These are phyloP conservation scores for Cytospora piceicola DNA, from an alignment of 2,329 filamentous ascomycete species.

Conservation along the genomic window DNA sequence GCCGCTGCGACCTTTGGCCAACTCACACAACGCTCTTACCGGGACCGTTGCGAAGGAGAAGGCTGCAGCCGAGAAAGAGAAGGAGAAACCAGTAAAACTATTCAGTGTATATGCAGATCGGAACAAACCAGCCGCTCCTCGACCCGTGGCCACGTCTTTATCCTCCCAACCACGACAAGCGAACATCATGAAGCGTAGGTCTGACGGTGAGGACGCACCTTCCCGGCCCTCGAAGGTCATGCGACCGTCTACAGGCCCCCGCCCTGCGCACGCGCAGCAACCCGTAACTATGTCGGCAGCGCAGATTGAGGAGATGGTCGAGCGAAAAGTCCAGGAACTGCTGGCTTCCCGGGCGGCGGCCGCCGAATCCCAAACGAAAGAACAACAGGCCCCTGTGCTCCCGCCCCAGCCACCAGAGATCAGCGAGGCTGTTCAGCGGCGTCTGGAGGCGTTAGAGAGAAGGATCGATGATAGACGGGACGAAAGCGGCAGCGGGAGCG, in stretches of 20 bases:
- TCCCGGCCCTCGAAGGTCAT: slow-evolving; percentile 55
- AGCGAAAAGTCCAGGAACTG: slow-evolving; percentile 88
- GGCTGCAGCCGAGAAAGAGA: slow-evolving; percentile 54
- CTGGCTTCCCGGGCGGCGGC: slow-evolving; percentile 74
- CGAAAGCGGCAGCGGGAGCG: slow-evolving; percentile 47
- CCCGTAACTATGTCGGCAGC: slow-evolving; percentile 64
- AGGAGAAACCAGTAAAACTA: slow-evolving; percentile 74
- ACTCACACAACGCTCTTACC: slow-evolving; percentile 74
- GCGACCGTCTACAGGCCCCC: slow-evolving; percentile 40
- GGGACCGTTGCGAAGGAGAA: slow-evolving; percentile 53
- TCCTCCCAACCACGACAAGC: slow-evolving; percentile 16
- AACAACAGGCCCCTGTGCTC: slow-evolving; percentile 40
- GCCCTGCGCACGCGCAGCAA: slow-evolving; percentile 36
- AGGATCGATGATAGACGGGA: slow-evolving; percentile 73
- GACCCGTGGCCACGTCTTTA: slow-evolving; percentile 38
- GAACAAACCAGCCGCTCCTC: slow-evolving; percentile 50
- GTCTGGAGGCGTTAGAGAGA: slow-evolving; percentile 82
- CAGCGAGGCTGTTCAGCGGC: slow-evolving; percentile 76
- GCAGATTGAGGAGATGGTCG: slow-evolving; percentile 87
- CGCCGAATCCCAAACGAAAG: slow-evolving; percentile 42
- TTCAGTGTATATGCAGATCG: slow-evolving; percentile 88
- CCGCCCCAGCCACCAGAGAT: slow-evolving; percentile 49
- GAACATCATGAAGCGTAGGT: slow-evolving; percentile 38
- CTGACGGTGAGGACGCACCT: slow-evolving; percentile 45
- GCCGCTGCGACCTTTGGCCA: slow-evolving; percentile 76